Evolutionary conservation across 2,329 filamentous ascomycete species (phyloP), one percentile per base, ranked within the genome.

Genomic region (Cladosporium velox): DNA sequence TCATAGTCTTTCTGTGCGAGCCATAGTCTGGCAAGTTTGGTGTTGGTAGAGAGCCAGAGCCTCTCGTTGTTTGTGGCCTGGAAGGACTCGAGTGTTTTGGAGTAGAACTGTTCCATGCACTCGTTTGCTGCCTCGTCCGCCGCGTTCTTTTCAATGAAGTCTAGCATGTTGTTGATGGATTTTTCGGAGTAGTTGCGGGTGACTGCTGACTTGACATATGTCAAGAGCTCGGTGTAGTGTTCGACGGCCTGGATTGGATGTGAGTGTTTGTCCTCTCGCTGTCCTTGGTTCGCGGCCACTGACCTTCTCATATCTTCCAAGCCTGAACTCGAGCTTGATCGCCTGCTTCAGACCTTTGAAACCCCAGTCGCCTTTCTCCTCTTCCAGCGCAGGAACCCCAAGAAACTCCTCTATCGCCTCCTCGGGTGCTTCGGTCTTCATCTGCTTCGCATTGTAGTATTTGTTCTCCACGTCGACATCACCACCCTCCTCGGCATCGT

Each of bases 391-490:
- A 5, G 92, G 93, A 69, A 99, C 90, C 35, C 88, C 91, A n/a
- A 98, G 82, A 74, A 99, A 99, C 77, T 98, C 94, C 41, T 89
- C 88, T 65, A 99, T 91, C 1, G 95, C 95, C 72, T 92, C 92
- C 74, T 95, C 88, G 0, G 94, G 93, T 66, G 93, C 92, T 69
- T 90, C 89, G 52, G 85, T 84, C 83, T 98, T 99, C 77, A 96
- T 89, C 81, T 98, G 94, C 81, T 99, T 99, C 52, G 95, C 95
- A 80, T 97, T 98, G 85, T 98, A 99, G 84, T 99, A 99, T 82
- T 97, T 97, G 84, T 99, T 99, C 79, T 99, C 95, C 77, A 98
- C 96, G 72, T 94, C 93, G 73, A 97, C 91, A 77, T 97, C 92
- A 66, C 90, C 93, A 35, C 87, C 88, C 66, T 97, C 90, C 52